Percentiles rank a stretch among this genome's conserved stretches.
Conservation (phyloP, 345 rosid species). For the Pelargonium nanum region DNA sequence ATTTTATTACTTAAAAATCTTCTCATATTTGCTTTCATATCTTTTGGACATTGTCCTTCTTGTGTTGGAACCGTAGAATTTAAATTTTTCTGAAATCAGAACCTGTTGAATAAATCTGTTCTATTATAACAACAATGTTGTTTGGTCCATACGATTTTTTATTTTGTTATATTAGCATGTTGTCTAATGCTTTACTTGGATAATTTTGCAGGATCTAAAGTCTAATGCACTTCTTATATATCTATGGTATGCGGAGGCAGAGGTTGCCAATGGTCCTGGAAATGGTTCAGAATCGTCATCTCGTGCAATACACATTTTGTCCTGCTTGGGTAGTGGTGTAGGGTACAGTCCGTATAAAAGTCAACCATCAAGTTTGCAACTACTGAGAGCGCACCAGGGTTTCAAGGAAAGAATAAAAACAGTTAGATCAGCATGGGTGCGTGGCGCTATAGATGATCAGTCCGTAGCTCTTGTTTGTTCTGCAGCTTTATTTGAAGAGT, state of each 20-base stretch:
- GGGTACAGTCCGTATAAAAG: constrained; percentile 47
- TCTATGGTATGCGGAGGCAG: constrained; percentile 87
- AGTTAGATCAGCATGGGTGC: constrained; percentile 55
- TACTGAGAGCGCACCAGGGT: constrained; percentile 87
- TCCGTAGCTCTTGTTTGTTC: constrained; percentile 68
- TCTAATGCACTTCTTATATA: constrained; percentile 55
- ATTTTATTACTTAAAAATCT: too few species aligned
- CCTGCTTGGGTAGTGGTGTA: constrained; percentile 68
- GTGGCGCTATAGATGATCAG: constrained; percentile 58
- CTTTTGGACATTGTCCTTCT: too few species aligned
- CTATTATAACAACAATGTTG: background rate
- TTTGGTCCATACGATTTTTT: background rate
- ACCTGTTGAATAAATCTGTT: background rate
- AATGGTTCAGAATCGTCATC: constrained; percentile 31
- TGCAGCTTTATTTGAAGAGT: constrained; percentile 79
- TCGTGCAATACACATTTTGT: constrained; percentile 65
- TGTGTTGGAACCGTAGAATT: too few species aligned
- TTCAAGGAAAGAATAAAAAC: constrained; percentile 55
- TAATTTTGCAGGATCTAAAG: constrained; percentile 47
- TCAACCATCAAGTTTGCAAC: constrained; percentile 64
- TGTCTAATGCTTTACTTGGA: constrained; percentile 10
- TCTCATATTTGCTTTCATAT: too few species aligned
- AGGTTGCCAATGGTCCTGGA: constrained; percentile 33
- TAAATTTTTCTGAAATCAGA: too few species aligned
- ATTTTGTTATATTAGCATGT: background rate